Evolutionary conservation across 176 grass and related monocot genomes (phyloP), one percentile per base, ranked within the genome.

Genomic region (Saccharum officinarum): DNA sequence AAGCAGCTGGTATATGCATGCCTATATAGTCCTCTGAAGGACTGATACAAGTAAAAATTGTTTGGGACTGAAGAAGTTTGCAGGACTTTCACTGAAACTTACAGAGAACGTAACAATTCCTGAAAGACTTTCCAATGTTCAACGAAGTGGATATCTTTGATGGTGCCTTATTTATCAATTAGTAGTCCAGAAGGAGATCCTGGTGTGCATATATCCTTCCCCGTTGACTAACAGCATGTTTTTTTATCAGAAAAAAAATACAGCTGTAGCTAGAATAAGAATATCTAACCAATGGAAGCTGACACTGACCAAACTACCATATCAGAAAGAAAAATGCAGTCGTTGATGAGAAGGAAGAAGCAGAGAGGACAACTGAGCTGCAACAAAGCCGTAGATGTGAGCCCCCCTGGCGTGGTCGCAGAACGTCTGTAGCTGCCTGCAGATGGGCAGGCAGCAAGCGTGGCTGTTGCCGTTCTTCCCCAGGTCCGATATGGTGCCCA

Each of bases 401-500:
- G 33, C 33, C 33, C 33, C 33, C 33, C 33, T 34, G 33, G 3
- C 33, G 3, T 34, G 33, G 33, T 34, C 33, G 33, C 33, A 34
- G 33, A 34, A 34, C 33, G 33, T 34, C 33, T 34, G 33, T 34
- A 34, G 33, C 28, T 28, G 28, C 28, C 28, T 28, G 28, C 28
- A 28, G 28, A 28, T 28, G 28, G 28, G 28, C 28, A 28, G 28
- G 28, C 28, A 28, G 28, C 28, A 28, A 28, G 28, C 28, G 28
- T 28, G 28, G 28, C 28, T 28, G 28, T 28, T 28, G 28, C 28
- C 28, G 28, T 91, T 77, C 88, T 93, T 97, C 77, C 88, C 92
- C 42, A 94, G 18, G 17, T 84, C 59, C 16, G 95, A 85, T 26
- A 91, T 60, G 20, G 95, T 86, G 2, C 84, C 71, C 2, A 82